Evolutionary conservation across 1,284 basidiomycete genomes (phyloP).

Genomic region (Meira miltonrushii): DNA sequence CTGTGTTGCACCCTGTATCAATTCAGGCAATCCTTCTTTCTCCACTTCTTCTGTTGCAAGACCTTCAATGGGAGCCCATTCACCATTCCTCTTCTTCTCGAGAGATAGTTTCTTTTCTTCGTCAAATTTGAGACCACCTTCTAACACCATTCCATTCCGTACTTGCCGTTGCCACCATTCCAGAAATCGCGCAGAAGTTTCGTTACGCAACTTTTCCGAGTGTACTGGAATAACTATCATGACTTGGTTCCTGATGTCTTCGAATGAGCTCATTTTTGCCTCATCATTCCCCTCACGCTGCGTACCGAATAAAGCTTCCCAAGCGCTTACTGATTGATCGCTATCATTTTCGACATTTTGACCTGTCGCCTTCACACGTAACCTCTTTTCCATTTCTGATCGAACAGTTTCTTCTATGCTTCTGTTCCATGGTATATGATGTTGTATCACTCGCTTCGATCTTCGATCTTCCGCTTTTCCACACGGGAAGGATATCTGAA

Average conservation of each 20-base stretch:
- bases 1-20: too few species aligned
- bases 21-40: background rate
- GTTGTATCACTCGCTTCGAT: background rate
- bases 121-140: constrained; percentile 3
- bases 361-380: background rate
- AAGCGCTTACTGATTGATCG: background rate
- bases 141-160: constrained; percentile 1
- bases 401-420: background rate
- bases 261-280: too few species aligned
- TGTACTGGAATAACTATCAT: background rate
- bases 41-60: background rate
- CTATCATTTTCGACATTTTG: too few species aligned
- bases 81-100: background rate
- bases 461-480: too few species aligned
- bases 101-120: background rate
- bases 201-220: constrained; percentile 13
- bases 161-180: constrained; percentile 17
- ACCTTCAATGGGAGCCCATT: background rate
- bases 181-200: constrained; percentile 14
- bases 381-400: background rate
- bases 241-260: background rate
- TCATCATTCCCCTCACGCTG: too few species aligned
- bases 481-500: background rate
- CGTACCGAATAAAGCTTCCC: too few species aligned
- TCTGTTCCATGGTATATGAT: constrained; percentile 1